phyloP scores from a whole-genome alignment of 2,329 filamentous ascomycete species.

The Ceratocystiopsis brevicomis region DNA sequence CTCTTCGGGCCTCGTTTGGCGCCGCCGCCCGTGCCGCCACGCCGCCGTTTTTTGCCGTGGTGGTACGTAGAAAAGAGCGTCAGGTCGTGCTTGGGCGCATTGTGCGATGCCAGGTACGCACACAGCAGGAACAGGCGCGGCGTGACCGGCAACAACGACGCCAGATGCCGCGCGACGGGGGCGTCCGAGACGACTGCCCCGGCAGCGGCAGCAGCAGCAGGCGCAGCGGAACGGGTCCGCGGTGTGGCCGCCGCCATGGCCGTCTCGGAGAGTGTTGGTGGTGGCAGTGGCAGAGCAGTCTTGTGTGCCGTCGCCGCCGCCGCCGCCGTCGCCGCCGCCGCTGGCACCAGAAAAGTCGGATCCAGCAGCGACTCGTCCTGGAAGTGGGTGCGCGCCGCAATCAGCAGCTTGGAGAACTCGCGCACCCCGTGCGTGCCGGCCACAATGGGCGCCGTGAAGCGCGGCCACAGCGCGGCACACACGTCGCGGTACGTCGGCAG shows the following conservation, averaged over 20 bases:
- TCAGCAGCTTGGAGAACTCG: conserved; percentile 71
- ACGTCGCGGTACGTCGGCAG: conserved; percentile 52
- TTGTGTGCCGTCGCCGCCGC: neutral
- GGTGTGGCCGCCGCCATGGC: neutral
- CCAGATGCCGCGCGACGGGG: conserved; percentile 17
- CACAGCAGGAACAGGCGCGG: conserved; percentile 57
- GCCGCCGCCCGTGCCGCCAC: conserved; percentile 23
- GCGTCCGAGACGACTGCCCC: conserved; percentile 19
- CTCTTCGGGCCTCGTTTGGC: conserved; percentile 14
- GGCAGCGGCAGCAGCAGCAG: too few relatives aligned
- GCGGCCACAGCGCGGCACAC: conserved; percentile 62
- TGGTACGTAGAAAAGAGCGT: conserved; percentile 58
- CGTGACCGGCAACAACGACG: conserved; percentile 46
- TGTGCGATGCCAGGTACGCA: conserved; percentile 68
- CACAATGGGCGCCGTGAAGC: conserved; percentile 61
- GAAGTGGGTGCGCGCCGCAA: conserved; percentile 49
- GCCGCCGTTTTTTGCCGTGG: conserved; percentile 29
- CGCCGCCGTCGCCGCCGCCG: neutral
- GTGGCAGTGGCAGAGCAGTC: too few relatives aligned
- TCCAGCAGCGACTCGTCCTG: conserved; percentile 54
- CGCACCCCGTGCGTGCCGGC: conserved; percentile 54
- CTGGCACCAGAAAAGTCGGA: conserved; percentile 37
- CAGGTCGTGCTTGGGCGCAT: conserved; percentile 52
- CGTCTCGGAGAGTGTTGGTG: neutral
- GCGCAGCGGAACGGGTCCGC: too few relatives aligned